These are phyloP conservation scores for Suaeda aralocaspica DNA, from an alignment of 148 eudicot genomes.

Conservation along the genomic window DNA sequence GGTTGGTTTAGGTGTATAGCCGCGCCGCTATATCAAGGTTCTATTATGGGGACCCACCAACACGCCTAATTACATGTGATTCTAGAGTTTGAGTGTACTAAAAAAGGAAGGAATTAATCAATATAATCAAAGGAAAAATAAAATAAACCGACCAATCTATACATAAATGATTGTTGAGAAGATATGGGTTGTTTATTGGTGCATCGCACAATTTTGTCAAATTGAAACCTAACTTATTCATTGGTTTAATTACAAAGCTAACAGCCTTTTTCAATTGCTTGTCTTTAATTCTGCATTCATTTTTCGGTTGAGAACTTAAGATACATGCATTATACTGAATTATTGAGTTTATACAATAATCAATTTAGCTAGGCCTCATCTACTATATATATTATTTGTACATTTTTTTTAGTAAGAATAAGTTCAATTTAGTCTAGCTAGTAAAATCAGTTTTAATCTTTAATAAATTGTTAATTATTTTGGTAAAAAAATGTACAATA, in stretches of 20 bases:
- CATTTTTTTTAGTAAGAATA: too few species aligned
- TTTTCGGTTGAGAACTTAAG: too few species aligned
- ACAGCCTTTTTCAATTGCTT: not conserved
- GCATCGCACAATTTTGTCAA: slow-evolving; percentile 4
- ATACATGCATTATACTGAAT: too few species aligned
- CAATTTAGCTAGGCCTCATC: too few species aligned
- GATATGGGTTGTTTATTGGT: not conserved
- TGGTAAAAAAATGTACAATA: too few species aligned
- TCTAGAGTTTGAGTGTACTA: not conserved
- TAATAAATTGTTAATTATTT: too few species aligned
- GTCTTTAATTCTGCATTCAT: too few species aligned
- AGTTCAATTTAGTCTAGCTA: too few species aligned
- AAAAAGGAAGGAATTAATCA: not conserved
- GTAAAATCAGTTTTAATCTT: too few species aligned
- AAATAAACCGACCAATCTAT: slow-evolving; percentile 5
- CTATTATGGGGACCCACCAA: slow-evolving; percentile 2
- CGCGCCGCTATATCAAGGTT: slow-evolving; percentile 18
- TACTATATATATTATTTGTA: too few species aligned
- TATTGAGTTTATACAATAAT: too few species aligned
- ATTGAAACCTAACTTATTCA: not conserved
- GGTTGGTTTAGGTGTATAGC: not conserved
- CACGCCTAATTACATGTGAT: slow-evolving; percentile 1
- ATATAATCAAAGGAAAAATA: not conserved
- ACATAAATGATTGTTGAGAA: too few species aligned
- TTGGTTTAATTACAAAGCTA: not conserved